Conservation (phyloP, 1,284 basidiomycete species). For the Ganoderma boninense region DNA sequence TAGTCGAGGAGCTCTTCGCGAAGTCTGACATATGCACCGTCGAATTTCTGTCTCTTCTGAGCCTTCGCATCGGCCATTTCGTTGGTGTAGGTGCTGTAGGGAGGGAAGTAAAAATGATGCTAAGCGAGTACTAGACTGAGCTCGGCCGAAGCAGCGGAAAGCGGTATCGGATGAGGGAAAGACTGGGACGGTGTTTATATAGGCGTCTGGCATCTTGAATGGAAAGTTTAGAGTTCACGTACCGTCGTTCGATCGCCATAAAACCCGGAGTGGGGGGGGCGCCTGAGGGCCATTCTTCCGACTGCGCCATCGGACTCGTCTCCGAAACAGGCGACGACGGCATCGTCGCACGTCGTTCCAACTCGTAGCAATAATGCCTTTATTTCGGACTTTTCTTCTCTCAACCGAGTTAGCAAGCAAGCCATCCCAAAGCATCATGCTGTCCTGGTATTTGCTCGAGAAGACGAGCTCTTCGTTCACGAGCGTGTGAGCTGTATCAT, state of each 20-base stretch:
- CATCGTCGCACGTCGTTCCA: too few species aligned
- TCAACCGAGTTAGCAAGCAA: too few species aligned
- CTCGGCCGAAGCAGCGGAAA: background rate
- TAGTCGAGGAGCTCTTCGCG: constrained; percentile 70
- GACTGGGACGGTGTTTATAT: background rate
- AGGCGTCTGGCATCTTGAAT: background rate
- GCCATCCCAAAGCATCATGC: too few species aligned
- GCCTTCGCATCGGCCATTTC: constrained; percentile 45
- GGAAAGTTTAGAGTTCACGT: background rate
- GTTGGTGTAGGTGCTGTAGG: background rate
- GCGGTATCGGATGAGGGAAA: background rate
- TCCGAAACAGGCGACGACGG: too few species aligned
- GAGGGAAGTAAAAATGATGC: background rate
- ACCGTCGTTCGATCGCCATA: background rate
- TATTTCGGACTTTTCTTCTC: too few species aligned
- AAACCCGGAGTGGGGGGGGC: constrained; percentile 6
- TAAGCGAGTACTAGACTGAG: background rate
- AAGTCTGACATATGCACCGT: constrained; percentile 57
- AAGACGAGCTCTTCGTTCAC: too few species aligned
- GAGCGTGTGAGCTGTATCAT: too few species aligned
- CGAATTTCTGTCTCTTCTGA: constrained; percentile 59
- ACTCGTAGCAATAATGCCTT: too few species aligned
- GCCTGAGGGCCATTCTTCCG: background rate
- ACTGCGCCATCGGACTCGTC: background rate
- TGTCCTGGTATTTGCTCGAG: too few species aligned